Base-by-base conservation (phyloP, 495 filamentous ascomycete genomes). In the Aspergillus sparsus region DNA sequence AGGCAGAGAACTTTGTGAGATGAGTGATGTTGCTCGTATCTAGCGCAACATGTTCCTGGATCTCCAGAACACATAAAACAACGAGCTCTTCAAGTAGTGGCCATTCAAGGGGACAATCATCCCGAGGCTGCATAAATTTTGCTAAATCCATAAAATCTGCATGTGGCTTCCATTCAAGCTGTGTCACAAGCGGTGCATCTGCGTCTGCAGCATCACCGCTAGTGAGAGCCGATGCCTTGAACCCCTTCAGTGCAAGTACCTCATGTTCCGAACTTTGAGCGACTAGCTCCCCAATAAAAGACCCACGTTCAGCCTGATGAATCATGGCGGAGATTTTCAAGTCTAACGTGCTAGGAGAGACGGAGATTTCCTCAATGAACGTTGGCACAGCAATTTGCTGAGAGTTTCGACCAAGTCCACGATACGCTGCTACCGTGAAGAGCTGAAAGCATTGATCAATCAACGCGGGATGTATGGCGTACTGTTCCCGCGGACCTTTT, bases 391-490 rank as follows among this genome's bases (percentile, higher is more conserved):
- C 36, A 13, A 34, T 53, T 27, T 27, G 3, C 62, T 64, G 0
- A 68, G 69, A 2, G 72, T 54, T 8, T 6, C 21, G 5, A 63
- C 16, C 15, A 11, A 8, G 33, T 33, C 57, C 31, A 73, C 62
- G 21, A 67, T 64, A 12, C 72, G 65, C 15, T 66, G 60, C 0
- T 69, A 1, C 74, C 74, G 21, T 67, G 57, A 72, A 36, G 0
- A 76, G 51, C 39, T 80, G 77, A 10, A 83, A 53, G 45, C 69
- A 74, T 0, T 60, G 60, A 49, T 82, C 80, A 21, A 82, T 77
- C 13, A 61, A 60, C 10, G 69, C 61, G 0, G 80, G 77, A 47
- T 63, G 61, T 15, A 60, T 12, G 33, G 18, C 6, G 15, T 55
- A 59, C 33, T 21, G 21, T 3, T 27, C 21, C 21, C 21, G 21